Evolutionary conservation across 2,329 filamentous ascomycete species (phyloP).

Genomic region (Talaromyces verruculosus): DNA sequence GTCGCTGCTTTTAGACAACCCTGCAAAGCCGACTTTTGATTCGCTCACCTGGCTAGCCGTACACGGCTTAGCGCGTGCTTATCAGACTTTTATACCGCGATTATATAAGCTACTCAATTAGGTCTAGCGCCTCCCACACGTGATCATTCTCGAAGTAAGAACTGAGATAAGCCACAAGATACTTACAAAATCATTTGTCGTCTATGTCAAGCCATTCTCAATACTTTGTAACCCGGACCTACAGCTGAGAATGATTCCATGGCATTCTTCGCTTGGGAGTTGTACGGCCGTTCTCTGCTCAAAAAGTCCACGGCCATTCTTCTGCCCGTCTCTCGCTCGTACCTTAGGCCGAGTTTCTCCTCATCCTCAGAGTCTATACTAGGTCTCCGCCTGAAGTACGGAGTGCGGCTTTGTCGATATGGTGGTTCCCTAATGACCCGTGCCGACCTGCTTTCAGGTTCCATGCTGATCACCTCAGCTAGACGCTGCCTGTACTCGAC

Average conservation of each 20-base stretch:
- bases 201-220: constrained; percentile 5
- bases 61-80: too few relatives aligned
- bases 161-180: too few relatives aligned
- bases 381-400: not conserved
- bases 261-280: constrained; percentile 7
- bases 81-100: too few relatives aligned
- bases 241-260: constrained; percentile 17
- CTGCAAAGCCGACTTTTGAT: not conserved
- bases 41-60: not conserved
- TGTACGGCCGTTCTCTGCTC: not conserved
- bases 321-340: not conserved
- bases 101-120: too few relatives aligned
- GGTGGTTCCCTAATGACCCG: not conserved
- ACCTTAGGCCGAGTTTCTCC: not conserved
- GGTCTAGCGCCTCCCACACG: too few relatives aligned
- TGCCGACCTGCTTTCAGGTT: not conserved
- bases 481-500: not conserved
- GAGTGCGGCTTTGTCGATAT: not conserved
- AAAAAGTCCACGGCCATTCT: not conserved
- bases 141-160: too few relatives aligned
- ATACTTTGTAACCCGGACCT: constrained; percentile 17
- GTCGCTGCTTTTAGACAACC: not conserved
- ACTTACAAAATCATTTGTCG: not conserved
- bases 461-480: not conserved
- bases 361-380: not conserved